Conservation (phyloP, 2,329 filamentous ascomycete species). For the Microdochium nivale region DNA sequence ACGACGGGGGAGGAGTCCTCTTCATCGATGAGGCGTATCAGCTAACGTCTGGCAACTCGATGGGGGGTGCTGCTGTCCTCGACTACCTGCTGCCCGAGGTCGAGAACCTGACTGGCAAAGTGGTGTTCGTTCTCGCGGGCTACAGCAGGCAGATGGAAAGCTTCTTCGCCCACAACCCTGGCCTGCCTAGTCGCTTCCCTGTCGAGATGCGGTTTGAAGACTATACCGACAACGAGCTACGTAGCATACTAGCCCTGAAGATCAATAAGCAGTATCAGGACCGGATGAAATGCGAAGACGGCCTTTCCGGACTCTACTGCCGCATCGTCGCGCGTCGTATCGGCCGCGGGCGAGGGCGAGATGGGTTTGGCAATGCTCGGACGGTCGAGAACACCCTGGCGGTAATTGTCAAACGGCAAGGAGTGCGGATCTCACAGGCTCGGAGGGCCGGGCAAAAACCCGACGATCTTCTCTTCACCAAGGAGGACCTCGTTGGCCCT, state of each 20-base stretch:
- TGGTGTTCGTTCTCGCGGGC: constrained; percentile 66
- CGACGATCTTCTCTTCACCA: constrained; percentile 51
- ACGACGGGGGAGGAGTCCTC: constrained; percentile 55
- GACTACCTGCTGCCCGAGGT: constrained; percentile 66
- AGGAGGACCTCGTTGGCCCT: constrained; percentile 64
- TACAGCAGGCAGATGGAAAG: constrained; percentile 69
- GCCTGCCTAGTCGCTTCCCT: constrained; percentile 62
- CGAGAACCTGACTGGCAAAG: constrained; percentile 60
- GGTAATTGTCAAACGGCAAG: constrained; percentile 48
- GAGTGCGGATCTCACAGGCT: constrained; percentile 41
- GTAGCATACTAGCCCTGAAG: constrained; percentile 47
- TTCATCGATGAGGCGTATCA: constrained; percentile 81
- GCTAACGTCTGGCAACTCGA: constrained; percentile 48
- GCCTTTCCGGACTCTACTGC: constrained; percentile 49
- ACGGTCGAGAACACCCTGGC: constrained; percentile 54
- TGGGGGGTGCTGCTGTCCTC: constrained; percentile 52
- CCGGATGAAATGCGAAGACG: constrained; percentile 51
- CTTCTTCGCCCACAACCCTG: constrained; percentile 67
- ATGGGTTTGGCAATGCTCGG: constrained; percentile 68
- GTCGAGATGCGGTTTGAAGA: constrained; percentile 58
- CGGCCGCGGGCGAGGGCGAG: constrained; percentile 50
- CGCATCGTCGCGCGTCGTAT: constrained; percentile 55
- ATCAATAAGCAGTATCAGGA: constrained; percentile 45
- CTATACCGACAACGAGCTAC: constrained; percentile 57
- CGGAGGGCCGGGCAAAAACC: constrained; percentile 29